phyloP scores from a whole-genome alignment of 805 yeast species.

The Wickerhamiella alocasiicola region DNA sequence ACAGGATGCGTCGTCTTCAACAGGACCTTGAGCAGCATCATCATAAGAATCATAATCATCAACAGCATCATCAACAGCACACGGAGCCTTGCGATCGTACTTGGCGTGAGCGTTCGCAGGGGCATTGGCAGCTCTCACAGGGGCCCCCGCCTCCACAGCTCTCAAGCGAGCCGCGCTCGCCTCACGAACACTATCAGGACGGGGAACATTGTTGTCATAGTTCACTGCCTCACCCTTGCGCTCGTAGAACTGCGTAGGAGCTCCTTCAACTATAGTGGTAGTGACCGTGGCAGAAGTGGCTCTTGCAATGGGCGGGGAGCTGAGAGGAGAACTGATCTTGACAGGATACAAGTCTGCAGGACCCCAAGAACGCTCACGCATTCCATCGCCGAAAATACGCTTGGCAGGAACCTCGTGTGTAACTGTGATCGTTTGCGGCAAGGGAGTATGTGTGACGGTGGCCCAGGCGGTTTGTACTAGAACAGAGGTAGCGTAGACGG shows the following conservation, averaged over 20 bases:
- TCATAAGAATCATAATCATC: not conserved
- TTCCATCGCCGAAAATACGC: not conserved
- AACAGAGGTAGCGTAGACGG: not conserved
- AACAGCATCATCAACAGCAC: not conserved
- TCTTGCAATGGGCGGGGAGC: slow-evolving; percentile 3
- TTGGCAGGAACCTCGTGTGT: not conserved
- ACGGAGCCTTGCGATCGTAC: too few relatives aligned
- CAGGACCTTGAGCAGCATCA: slow-evolving; percentile 1
- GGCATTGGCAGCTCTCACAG: too few relatives aligned
- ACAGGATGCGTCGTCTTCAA: not conserved
- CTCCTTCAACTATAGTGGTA: slow-evolving; percentile 6
- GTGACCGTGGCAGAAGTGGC: not conserved
- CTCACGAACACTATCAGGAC: not conserved
- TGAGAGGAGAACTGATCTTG: not conserved
- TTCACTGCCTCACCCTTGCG: not conserved
- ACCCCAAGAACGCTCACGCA: not conserved
- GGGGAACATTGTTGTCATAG: not conserved
- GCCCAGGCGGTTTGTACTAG: not conserved
- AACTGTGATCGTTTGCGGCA: not conserved
- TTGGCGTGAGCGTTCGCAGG: too few relatives aligned
- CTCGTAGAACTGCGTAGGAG: not conserved
- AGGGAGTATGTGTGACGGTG: not conserved
- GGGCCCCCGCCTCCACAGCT: too few relatives aligned
- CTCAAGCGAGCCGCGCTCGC: too few relatives aligned
- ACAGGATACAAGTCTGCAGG: slow-evolving; percentile 1